Conservation (phyloP, 129 eudicot species). For the Centrapalus pauciflorus region DNA sequence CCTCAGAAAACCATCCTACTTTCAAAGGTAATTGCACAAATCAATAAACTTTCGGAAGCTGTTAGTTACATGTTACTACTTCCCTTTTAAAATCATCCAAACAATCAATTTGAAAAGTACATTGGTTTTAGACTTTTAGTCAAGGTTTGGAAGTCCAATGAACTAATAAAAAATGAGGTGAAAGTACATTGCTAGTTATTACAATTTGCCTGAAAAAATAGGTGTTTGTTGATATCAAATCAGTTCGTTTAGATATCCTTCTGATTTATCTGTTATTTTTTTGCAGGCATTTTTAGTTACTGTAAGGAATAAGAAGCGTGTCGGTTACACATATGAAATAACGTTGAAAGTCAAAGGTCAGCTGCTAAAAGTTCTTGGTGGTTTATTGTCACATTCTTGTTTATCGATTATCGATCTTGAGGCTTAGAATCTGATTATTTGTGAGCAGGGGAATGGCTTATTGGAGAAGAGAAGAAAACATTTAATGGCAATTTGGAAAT, state of each 20-base stretch:
- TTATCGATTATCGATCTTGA: background rate
- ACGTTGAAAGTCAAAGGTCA: conserved; percentile 77
- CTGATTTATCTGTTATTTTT: conserved; percentile 1
- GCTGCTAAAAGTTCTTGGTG: conserved; percentile 8
- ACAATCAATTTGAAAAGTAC: background rate
- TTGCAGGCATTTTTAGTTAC: conserved; percentile 86
- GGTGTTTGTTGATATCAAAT: background rate
- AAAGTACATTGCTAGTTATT: background rate
- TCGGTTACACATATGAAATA: conserved; percentile 88
- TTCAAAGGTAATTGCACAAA: background rate
- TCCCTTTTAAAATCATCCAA: background rate
- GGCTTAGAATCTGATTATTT: background rate
- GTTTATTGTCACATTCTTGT: background rate
- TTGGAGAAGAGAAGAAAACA: conserved; percentile 71
- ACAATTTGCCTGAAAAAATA: background rate
- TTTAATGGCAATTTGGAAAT: conserved; percentile 71
- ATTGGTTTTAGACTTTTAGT: background rate
- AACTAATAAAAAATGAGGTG: no score
- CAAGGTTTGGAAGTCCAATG: no score
- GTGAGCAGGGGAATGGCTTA: conserved; percentile 76
- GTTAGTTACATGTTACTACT: background rate
- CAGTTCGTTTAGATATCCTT: background rate
- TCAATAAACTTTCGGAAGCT: background rate
- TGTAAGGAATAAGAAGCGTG: conserved; percentile 92
- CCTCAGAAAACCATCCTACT: background rate